These are phyloP conservation scores for Triglochin maritima DNA, from an alignment of 106 monocot genomes.

Conservation along the genomic window DNA sequence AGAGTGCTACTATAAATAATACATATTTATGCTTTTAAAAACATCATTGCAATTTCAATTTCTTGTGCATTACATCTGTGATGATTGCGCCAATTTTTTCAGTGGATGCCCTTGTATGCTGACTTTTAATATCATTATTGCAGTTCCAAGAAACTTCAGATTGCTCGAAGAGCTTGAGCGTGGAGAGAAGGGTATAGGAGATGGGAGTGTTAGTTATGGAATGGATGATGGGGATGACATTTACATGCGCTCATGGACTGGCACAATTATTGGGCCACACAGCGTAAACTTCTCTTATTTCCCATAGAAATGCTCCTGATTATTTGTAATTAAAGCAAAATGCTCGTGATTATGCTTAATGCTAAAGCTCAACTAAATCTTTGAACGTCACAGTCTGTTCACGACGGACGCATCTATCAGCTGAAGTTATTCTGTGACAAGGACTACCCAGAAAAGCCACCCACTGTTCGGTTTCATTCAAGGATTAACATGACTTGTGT, in stretches of 20 bases:
- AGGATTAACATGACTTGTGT: constrained; percentile 23
- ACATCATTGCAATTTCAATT: too few species aligned
- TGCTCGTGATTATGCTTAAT: too few species aligned
- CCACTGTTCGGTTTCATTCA: constrained; percentile 23
- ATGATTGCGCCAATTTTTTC: too few species aligned
- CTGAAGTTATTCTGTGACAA: constrained; percentile 25
- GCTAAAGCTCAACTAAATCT: background rate
- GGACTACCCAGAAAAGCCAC: constrained; percentile 27
- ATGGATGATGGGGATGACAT: constrained; percentile 16
- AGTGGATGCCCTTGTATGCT: too few species aligned
- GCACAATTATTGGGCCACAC: constrained; percentile 19
- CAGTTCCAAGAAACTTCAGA: constrained; percentile 13
- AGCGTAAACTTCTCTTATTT: background rate
- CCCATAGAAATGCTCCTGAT: too few species aligned
- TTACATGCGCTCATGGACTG: constrained; percentile 26
- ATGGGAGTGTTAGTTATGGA: constrained; percentile 11
- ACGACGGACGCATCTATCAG: constrained; percentile 26
- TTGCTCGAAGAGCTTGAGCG: constrained; percentile 12
- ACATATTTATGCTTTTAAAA: too few species aligned
- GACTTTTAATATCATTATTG: background rate
- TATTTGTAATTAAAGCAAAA: too few species aligned
- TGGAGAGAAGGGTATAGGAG: constrained; percentile 11
- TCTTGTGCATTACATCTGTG: too few species aligned
- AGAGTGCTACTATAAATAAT: too few species aligned
- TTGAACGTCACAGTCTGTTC: constrained; percentile 11